phyloP scores from a whole-genome alignment of 2,329 filamentous ascomycete species.

The Aspergillus sp. region DNA sequence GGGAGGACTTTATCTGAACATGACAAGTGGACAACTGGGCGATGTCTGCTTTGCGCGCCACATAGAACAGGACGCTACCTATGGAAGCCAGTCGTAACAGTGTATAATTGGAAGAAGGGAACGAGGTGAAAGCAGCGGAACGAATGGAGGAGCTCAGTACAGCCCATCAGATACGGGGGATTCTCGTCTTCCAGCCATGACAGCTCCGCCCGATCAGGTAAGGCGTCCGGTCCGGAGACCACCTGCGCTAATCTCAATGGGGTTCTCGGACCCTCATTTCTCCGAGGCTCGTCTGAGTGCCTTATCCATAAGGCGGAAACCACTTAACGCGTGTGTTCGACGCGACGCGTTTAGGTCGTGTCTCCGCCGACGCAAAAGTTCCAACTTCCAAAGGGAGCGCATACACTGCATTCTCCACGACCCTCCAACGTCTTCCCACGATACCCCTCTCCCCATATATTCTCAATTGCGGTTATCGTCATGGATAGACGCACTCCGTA shows the following conservation, averaged over 20 bases:
- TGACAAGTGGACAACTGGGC: conserved; percentile 29
- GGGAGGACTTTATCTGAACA: conserved; percentile 32
- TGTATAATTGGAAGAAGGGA: not conserved
- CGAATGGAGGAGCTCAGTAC: conserved; percentile 3
- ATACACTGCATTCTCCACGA: not conserved
- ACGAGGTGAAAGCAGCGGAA: not conserved
- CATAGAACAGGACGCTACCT: conserved; percentile 2
- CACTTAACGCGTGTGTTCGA: conserved; percentile 40
- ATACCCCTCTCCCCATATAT: conserved; percentile 12
- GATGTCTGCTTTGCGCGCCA: conserved; percentile 5
- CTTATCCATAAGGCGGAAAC: conserved; percentile 21
- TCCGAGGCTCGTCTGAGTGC: conserved; percentile 11
- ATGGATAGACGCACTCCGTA: conserved; percentile 92
- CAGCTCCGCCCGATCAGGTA: conserved; percentile 27
- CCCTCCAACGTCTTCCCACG: conserved; percentile 11
- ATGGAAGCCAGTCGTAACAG: not conserved
- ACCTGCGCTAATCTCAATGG: conserved; percentile 10
- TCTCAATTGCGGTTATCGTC: conserved; percentile 20
- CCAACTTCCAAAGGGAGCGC: conserved; percentile 9
- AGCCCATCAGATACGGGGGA: conserved; percentile 20
- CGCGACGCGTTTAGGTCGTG: conserved; percentile 35
- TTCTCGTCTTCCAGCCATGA: conserved; percentile 22
- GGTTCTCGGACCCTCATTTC: conserved; percentile 7
- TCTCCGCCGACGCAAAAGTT: conserved; percentile 24
- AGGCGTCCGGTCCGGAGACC: conserved; percentile 16